Base-by-base conservation (phyloP, 768 basidiomycete genomes). In the Boletus reticulatus region DNA sequence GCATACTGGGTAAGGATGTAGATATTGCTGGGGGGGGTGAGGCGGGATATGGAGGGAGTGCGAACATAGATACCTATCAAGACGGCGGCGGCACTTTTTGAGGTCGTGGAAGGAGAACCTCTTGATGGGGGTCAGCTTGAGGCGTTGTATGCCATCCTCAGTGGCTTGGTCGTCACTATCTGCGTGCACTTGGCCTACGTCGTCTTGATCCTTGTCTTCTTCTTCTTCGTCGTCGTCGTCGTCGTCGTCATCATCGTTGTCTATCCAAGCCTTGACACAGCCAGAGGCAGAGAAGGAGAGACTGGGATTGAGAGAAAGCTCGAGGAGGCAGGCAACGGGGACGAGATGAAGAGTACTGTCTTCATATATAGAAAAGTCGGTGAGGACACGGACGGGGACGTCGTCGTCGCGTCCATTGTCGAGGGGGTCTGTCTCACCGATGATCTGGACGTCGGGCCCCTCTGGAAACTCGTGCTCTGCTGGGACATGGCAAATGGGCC, bases 1-100 rank as follows among this genome's bases (percentile, higher is more conserved):
- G 87, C 85, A 66, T 71, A 66, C 43, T 74, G 43, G 0, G 88
- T 89, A 43, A 80, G 77, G 29, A 90, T 68, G 56, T 85, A 89
- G 3, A 89, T 78, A 56, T 83, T 82, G 22, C 87, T 89, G 48
- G 6, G 14, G 34, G 49, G 2, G 9, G n/a, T 67, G 60, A 72
- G 60, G 52, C 32, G 5, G 20, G 3, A 45, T 19, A 43, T 7
- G 11, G 14, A 17, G 4, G 41, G 36, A 37, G n/a, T 16, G n/a
- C 51, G 27, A 42, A 16, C 10, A 32, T 4, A 13, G 1, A 59
- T 49, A 84, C 85, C 72, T 71, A 58, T 86, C 82, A 11, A 84
- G 58, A 46, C 56, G 39, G 9, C 62, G 61, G 20, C 42, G 56
- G 51, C 45, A 48, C 50, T 61, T 31, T 63, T 57, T 52, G 66